Base-by-base conservation (phyloP, 331 rosid genomes). In the Acacia pycnantha region DNA sequence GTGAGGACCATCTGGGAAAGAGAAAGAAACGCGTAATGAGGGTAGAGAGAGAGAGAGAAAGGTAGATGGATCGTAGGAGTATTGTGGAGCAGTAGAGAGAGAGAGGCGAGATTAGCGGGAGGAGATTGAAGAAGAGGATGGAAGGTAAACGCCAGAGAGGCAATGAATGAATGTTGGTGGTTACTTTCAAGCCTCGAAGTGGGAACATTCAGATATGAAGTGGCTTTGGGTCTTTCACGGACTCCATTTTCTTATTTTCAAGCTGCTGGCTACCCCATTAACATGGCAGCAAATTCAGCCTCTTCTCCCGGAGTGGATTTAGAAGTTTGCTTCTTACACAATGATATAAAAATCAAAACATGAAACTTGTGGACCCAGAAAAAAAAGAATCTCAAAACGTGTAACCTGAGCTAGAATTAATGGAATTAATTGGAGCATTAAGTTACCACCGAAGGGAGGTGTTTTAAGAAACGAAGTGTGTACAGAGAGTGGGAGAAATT, bases 71-170 rank as follows among this genome's bases (percentile, higher is more conserved):
- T 35, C 46, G 72, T 66, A 43, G 46, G 12, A 43, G 46, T 43
- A 31, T 16, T 2, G 71, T 33, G 41, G 0, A 29, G 70, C 4
- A 16, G 71, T 19, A 14, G 12, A n/a, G 40, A 15, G 62, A 47
- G 18, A 18, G 19, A 33, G 66, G 77, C 77, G 77, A 51, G 66
- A 74, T 51, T 62, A 77, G 61, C 73, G 81, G 80, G 81, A 46
- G 73, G 33, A 65, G 71, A 41, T 41, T 76, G 79, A 77, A 41
- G 71, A 53, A 54, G 27, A 22, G 22, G 65, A 27, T 0, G 14
- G 56, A 40, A 24, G 56, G 58, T n/a, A 70, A 56, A 70, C 41
- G 74, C 33, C 74, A 22, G 6, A 6, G 65, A 3, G 16, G n/a
- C n/a, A 14, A 24, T 58, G 56, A 41, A 58, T 41, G 44, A 41